phyloP scores from a whole-genome alignment of 2,329 filamentous ascomycete species.

The Sarocladiaceae sp. region DNA sequence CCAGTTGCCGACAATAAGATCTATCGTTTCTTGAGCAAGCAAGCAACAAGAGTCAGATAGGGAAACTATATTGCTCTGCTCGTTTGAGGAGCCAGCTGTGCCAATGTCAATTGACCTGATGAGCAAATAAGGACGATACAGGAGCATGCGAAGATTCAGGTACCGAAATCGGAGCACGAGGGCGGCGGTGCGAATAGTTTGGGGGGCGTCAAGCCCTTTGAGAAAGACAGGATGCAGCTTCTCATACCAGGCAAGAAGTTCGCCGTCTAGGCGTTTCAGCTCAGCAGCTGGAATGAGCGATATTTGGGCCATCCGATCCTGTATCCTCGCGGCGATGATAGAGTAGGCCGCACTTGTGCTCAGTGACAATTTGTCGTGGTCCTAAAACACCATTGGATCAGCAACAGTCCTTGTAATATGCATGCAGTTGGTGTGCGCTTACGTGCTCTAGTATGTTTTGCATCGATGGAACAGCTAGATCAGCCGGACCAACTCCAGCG shows the following conservation, averaged over 20 bases:
- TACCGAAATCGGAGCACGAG: neutral
- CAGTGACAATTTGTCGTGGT: conserved; percentile 1
- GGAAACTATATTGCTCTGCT: neutral
- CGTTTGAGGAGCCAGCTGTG: neutral
- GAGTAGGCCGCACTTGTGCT: neutral
- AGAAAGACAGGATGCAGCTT: neutral
- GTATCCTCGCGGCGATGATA: conserved; percentile 2
- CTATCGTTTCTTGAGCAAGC: conserved; percentile 4
- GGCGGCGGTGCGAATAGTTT: conserved; percentile 1
- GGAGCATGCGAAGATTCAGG: conserved; percentile 2
- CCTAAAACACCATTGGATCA: neutral
- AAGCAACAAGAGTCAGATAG: neutral
- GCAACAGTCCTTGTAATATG: too few relatives aligned
- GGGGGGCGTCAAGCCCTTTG: neutral
- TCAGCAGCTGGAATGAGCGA: neutral
- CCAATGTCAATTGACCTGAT: neutral
- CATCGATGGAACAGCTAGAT: too few relatives aligned
- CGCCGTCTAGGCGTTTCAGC: conserved; percentile 6
- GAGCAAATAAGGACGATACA: conserved; percentile 3
- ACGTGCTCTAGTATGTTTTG: too few relatives aligned
- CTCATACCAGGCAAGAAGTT: conserved; percentile 1
- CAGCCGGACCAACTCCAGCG: neutral
- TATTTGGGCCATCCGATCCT: conserved; percentile 7
- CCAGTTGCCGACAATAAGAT: neutral
- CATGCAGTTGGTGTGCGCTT: too few relatives aligned